Evolutionary conservation across 768 basidiomycete genomes (phyloP).

Genomic region (Naganishia kalamii): DNA sequence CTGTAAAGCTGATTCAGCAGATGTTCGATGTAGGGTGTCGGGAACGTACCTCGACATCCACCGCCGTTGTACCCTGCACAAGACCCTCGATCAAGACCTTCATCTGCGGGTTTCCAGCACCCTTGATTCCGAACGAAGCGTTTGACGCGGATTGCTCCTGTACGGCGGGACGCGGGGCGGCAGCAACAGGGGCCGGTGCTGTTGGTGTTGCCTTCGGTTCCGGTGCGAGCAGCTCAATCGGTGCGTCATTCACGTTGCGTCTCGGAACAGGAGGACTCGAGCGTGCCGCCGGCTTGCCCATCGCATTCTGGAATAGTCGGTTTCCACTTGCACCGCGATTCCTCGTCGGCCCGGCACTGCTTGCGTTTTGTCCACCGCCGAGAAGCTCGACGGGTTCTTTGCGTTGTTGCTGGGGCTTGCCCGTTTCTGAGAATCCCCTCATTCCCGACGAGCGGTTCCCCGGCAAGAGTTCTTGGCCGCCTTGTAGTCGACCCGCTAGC

Average conservation of each 20-base stretch:
- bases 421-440: background rate
- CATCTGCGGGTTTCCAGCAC: slow-evolving; percentile 11
- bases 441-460: slow-evolving; percentile 13
- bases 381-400: slow-evolving; percentile 10
- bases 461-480: background rate
- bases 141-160: slow-evolving; percentile 6
- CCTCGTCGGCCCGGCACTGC: background rate
- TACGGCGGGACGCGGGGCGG: background rate
- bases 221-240: background rate
- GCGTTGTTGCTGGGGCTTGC: background rate
- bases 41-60: slow-evolving; percentile 60
- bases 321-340: slow-evolving; percentile 2
- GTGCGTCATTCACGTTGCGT: slow-evolving; percentile 6
- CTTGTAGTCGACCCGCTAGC: slow-evolving; percentile 12
- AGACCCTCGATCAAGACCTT: slow-evolving; percentile 65
- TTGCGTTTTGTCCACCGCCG: background rate
- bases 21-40: background rate
- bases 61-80: slow-evolving; percentile 68
- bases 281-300: slow-evolving; percentile 1
- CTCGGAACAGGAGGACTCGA: background rate
- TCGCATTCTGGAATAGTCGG: slow-evolving; percentile 12
- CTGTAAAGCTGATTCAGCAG: background rate
- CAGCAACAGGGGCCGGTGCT: background rate
- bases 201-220: background rate
- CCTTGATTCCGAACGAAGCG: slow-evolving; percentile 2